These are phyloP conservation scores for Boletus coccyginus DNA, from an alignment of 768 basidiomycete genomes.

Conservation along the genomic window DNA sequence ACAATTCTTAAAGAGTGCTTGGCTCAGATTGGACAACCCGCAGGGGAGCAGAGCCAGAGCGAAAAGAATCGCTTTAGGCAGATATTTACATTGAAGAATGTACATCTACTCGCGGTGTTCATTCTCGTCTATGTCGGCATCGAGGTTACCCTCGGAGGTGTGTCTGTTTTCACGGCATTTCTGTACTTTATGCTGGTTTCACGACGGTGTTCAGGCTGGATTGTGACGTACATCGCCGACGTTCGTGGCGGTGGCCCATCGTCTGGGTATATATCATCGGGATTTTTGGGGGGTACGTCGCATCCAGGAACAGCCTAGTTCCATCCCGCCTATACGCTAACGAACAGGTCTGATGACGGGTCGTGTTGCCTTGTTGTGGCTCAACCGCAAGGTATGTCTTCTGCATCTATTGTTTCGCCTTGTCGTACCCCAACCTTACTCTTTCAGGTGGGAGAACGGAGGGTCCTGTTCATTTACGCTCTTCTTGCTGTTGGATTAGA, in stretches of 20 bases:
- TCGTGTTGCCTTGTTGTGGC: slow-evolving; percentile 53
- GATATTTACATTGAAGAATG: slow-evolving; percentile 49
- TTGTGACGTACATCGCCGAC: slow-evolving; percentile 56
- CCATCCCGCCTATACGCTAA: background rate
- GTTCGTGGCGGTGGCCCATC: slow-evolving; percentile 44
- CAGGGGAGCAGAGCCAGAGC: slow-evolving; percentile 35
- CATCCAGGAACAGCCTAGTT: background rate
- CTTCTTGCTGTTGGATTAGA: slow-evolving; percentile 53
- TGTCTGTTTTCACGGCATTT: background rate
- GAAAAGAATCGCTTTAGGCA: slow-evolving; percentile 43
- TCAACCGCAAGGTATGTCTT: slow-evolving; percentile 46
- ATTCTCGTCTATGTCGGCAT: slow-evolving; percentile 67
- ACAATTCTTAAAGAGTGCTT: slow-evolving; percentile 45
- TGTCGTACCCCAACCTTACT: background rate
- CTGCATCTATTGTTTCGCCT: background rate
- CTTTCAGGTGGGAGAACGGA: slow-evolving; percentile 51
- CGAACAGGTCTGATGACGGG: slow-evolving; percentile 54
- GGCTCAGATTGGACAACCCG: slow-evolving; percentile 47
- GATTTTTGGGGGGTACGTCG: slow-evolving; percentile 51
- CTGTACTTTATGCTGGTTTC: background rate
- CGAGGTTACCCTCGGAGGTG: slow-evolving; percentile 52
- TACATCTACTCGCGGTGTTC: slow-evolving; percentile 64
- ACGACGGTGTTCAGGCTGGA: slow-evolving; percentile 51
- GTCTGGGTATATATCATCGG: slow-evolving; percentile 51
- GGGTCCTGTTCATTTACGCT: slow-evolving; percentile 51